phyloP scores from a whole-genome alignment of 2,329 filamentous ascomycete species.

The Didymella lethalis region DNA sequence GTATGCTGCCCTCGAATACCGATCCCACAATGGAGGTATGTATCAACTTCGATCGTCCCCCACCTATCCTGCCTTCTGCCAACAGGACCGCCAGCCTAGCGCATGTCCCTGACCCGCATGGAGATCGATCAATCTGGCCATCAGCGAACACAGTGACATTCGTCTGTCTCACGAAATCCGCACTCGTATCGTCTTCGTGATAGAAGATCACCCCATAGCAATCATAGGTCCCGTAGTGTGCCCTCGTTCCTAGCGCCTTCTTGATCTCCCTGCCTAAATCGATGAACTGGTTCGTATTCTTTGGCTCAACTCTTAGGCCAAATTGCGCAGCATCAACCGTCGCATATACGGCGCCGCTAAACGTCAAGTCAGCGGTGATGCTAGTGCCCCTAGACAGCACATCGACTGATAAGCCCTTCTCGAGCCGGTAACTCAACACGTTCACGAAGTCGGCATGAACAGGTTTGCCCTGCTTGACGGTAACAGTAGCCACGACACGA shows the following conservation, averaged over 20 bases:
- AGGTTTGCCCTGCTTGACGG: conserved; percentile 8
- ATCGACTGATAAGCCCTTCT: background rate
- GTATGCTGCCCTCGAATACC: conserved; percentile 17
- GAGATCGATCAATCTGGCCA: conserved; percentile 22
- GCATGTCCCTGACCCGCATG: conserved; percentile 25
- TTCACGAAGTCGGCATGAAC: conserved; percentile 23
- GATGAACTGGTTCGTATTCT: conserved; percentile 6
- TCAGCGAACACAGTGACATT: conserved; percentile 24
- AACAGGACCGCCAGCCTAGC: conserved; percentile 20
- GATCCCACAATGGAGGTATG: conserved; percentile 29
- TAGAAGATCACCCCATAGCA: conserved; percentile 23
- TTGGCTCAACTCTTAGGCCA: conserved; percentile 11
- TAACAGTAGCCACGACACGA: conserved; percentile 13
- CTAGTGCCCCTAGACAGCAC: conserved; percentile 2
- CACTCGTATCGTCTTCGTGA: conserved; percentile 6
- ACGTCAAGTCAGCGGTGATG: conserved; percentile 1
- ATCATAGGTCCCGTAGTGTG: conserved; percentile 15
- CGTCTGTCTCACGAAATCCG: conserved; percentile 8
- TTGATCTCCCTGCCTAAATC: conserved; percentile 18
- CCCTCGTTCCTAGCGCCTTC: conserved; percentile 8
- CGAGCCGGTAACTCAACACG: conserved; percentile 16
- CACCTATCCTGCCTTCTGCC: conserved; percentile 13
- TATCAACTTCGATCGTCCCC: conserved; percentile 15
- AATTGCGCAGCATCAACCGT: conserved; percentile 17
- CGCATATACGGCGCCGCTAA: conserved; percentile 21